Evolutionary conservation across 78 protist genomes (phyloP).

Genomic region (Dictyostelium intermedium): DNA sequence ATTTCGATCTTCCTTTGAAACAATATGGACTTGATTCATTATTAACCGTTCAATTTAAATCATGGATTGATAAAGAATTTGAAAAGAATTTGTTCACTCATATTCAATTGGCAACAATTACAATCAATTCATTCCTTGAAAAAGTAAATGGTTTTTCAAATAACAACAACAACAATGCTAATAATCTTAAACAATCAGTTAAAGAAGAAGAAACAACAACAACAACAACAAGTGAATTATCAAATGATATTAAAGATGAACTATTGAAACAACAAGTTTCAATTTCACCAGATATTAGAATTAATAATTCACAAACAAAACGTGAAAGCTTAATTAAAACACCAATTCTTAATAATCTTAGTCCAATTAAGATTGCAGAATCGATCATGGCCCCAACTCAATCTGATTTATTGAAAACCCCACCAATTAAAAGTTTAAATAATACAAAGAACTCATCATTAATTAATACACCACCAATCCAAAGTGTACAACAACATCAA

Average conservation of each 20-base stretch:
- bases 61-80: slow-evolving; percentile 60
- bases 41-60: slow-evolving; percentile 53
- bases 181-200: not conserved
- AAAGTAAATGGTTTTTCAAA: slow-evolving; percentile 4
- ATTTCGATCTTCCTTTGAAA: slow-evolving; percentile 25
- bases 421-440: not conserved
- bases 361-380: not conserved
- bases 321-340: not conserved
- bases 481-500: not conserved
- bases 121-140: slow-evolving; percentile 14
- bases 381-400: not conserved
- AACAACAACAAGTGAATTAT: not conserved
- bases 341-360: not conserved
- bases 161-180: not conserved
- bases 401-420: not conserved
- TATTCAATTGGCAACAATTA: slow-evolving; percentile 27
- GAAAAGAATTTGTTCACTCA: slow-evolving; percentile 45
- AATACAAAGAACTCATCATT: not conserved
- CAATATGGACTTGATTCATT: slow-evolving; percentile 76
- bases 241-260: not conserved
- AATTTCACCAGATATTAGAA: not conserved
- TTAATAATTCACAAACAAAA: not conserved
- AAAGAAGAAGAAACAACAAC: not conserved
- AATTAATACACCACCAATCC: not conserved
- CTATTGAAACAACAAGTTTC: not conserved